phyloP scores from a whole-genome alignment of 2,329 filamentous ascomycete species.

The Phyllosticta citrichinensis region DNA sequence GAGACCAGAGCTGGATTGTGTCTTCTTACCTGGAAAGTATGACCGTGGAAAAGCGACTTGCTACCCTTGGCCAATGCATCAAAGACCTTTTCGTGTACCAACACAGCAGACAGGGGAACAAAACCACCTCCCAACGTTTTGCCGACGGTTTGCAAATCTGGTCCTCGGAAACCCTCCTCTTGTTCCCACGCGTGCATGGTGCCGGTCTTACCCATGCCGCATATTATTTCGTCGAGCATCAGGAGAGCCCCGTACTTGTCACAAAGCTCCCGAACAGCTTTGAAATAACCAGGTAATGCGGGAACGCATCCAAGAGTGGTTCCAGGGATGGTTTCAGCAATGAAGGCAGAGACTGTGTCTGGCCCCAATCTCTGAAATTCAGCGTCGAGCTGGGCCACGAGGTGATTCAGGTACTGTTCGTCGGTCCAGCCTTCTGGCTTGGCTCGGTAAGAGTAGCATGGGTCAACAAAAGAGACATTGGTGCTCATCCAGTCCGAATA shows the following conservation, averaged over 20 bases:
- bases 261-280: conserved; percentile 45
- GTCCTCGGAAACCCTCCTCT: conserved; percentile 5
- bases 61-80: conserved; percentile 4
- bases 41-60: conserved; percentile 3
- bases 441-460: conserved; percentile 28
- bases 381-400: conserved; percentile 32
- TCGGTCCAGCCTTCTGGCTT: conserved; percentile 27
- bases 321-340: conserved; percentile 42
- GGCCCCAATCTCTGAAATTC: conserved; percentile 31
- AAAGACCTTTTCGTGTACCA: conserved; percentile 4
- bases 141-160: conserved; percentile 6
- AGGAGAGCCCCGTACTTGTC: conserved; percentile 46
- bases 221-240: conserved; percentile 37
- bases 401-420: conserved; percentile 29
- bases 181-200: conserved; percentile 21
- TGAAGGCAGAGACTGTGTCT: conserved; percentile 38
- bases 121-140: conserved; percentile 6
- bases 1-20: not conserved
- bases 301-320: conserved; percentile 44
- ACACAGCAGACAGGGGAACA: conserved; percentile 6
- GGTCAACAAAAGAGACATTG: conserved; percentile 20
- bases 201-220: conserved; percentile 21
- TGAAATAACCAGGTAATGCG: conserved; percentile 43
- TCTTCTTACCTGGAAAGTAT: conserved; percentile 6
- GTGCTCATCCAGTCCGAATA: conserved; percentile 24